A percentile compares a stretch with the other conserved stretches of the same genome.
phyloP scores from a whole-genome alignment of 768 basidiomycete genomes.

The Mycena chlorophos region DNA sequence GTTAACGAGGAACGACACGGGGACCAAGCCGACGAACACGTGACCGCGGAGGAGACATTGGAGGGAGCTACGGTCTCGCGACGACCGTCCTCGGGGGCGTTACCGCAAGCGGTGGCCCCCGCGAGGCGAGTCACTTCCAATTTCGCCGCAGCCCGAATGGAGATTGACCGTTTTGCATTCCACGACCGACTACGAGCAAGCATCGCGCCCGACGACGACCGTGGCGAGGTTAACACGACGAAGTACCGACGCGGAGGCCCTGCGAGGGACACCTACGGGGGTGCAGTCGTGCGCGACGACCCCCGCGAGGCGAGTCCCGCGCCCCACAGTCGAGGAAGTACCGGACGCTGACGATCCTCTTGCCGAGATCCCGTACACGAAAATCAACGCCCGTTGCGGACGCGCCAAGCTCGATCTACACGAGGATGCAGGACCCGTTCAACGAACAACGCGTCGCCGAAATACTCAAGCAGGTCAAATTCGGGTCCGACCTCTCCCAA shows the following conservation, averaged over 20 bases:
- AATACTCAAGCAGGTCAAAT: conserved; percentile 23
- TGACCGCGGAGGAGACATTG: background rate
- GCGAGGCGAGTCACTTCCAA: conserved; percentile 10
- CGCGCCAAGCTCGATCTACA: too few species aligned
- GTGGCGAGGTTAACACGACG: background rate
- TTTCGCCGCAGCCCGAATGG: too few species aligned
- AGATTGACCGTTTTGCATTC: background rate
- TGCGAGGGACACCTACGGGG: background rate
- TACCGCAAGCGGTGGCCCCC: conserved; percentile 3
- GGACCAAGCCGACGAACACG: too few species aligned
- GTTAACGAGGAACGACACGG: too few species aligned
- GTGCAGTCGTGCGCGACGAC: background rate
- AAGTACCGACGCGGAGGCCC: background rate
- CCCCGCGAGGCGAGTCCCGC: background rate
- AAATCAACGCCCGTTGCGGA: too few species aligned
- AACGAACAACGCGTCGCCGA: conserved; percentile 18
- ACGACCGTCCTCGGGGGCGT: conserved; percentile 6
- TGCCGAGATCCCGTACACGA: too few species aligned
- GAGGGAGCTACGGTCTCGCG: background rate
- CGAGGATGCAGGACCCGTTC: conserved; percentile 24
- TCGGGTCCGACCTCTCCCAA: conserved; percentile 31
- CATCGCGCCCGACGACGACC: background rate
- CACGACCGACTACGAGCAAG: background rate
- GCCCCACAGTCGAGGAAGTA: too few species aligned
- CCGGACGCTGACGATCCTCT: too few species aligned